A percentile compares a stretch with the other conserved stretches of the same genome.
Conservation (phyloP, 2,329 filamentous ascomycete species). For the Lecanosticta acicola region DNA sequence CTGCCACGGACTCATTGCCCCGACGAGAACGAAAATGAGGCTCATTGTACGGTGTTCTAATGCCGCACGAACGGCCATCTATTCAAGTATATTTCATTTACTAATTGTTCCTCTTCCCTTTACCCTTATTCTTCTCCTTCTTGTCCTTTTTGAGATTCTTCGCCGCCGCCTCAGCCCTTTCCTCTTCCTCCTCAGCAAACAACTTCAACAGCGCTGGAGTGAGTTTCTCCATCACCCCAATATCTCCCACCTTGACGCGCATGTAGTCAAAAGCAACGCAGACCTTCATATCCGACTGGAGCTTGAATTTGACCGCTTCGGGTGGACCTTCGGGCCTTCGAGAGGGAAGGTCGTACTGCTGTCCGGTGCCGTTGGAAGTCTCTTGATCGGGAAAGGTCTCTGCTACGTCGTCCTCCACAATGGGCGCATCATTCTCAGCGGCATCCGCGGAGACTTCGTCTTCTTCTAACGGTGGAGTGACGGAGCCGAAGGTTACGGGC, state of each 20-base stretch:
- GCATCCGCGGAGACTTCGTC: constrained; percentile 26
- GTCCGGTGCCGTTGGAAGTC: constrained; percentile 8
- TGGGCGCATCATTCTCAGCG: too few species aligned
- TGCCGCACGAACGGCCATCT: too few species aligned
- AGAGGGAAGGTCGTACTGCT: constrained; percentile 21
- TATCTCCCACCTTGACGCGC: constrained; percentile 65
- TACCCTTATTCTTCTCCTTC: constrained; percentile 25
- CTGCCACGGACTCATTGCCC: too few species aligned
- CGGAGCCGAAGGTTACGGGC: constrained; percentile 6
- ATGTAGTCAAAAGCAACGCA: constrained; percentile 76
- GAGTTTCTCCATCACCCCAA: constrained; percentile 60
- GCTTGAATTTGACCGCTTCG: constrained; percentile 31
- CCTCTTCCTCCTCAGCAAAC: constrained; percentile 44
- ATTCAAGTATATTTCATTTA: not conserved
- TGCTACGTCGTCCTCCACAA: constrained; percentile 23
- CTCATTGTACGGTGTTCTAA: too few species aligned
- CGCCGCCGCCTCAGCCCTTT: too few species aligned
- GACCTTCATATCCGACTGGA: constrained; percentile 55
- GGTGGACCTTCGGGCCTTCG: constrained; percentile 8
- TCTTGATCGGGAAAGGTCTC: constrained; percentile 22
- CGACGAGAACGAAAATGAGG: too few species aligned
- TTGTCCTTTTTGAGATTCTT: constrained; percentile 12
- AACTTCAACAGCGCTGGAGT: constrained; percentile 55
- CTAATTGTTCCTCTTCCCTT: constrained; percentile 21
- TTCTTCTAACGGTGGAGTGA: constrained; percentile 8